phyloP scores from a whole-genome alignment of 78 protist species.

The slime mould (Dictyostelium discoideum) region DNA sequence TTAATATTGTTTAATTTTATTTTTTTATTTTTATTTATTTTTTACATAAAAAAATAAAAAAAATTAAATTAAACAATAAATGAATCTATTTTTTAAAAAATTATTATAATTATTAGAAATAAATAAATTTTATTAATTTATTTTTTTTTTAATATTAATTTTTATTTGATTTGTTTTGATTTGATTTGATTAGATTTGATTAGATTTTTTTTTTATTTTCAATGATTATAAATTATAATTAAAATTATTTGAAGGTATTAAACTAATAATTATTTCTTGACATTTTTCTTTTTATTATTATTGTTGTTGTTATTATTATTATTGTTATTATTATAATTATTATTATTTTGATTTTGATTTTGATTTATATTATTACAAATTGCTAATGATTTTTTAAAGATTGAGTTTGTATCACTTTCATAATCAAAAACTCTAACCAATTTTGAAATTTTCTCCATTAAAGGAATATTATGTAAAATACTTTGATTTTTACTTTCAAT shows the following conservation, averaged over 20 bases:
- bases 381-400: background rate
- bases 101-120: too few species aligned
- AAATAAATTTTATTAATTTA: too few species aligned
- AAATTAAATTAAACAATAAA: background rate
- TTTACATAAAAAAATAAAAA: too few species aligned
- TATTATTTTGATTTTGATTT: background rate
- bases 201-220: background rate
- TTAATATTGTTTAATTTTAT: too few species aligned
- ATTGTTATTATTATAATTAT: background rate
- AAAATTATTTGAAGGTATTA: too few species aligned
- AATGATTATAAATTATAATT: background rate
- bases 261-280: background rate
- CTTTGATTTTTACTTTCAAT: background rate
- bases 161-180: too few species aligned
- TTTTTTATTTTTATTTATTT: too few species aligned
- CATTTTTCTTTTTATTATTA: background rate
- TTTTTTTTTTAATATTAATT: too few species aligned
- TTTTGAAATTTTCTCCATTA: background rate
- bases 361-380: background rate
- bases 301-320: background rate
- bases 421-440: background rate
- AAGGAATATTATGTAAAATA: background rate
- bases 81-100: background rate
- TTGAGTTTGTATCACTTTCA: background rate
- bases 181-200: background rate